Base-by-base conservation (phyloP, 306 rosid species). In the Dalbergia cochinchinensis region DNA sequence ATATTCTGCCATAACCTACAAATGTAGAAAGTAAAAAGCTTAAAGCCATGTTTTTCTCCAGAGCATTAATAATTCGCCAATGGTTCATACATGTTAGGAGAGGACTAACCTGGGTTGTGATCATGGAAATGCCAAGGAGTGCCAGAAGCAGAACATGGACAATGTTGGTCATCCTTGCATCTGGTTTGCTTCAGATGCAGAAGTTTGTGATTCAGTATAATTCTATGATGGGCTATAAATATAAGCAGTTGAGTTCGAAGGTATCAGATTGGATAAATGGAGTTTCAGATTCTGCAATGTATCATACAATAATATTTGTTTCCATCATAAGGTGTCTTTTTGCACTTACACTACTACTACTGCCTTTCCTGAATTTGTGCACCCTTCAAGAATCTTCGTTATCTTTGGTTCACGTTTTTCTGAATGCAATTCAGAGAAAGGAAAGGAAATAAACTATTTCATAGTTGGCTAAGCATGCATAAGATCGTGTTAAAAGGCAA, bases 121-220 rank as follows among this genome's bases (percentile, higher is more conserved):
- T 75, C 85, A 86, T 41, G 79, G 92, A 85, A 85, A 88, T 78
- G 81, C 73, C 83, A 39, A 88, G 74, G 77, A 88, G 84, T 50
- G 89, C 78, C 1, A 90, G 79, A 83, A 90, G 74, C 33, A 90
- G 71, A 78, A 83, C 26, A 71, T 74, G 80, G 42, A 72, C 33
- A 88, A 88, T 72, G 84, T 84, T 88, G 69, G 83, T 53, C 85
- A 85, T 78, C 63, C 65, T 59, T 69, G 34, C 2, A 55, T 71
- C 50, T 58, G 85, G 85, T 73, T 76, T 86, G 86, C 15, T 77
- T 67, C 58, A 68, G 31, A 70, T 14, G 83, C 7, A 13, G 63
- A 35, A 57, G 57, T 7, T 73, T 62, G 83, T 53, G 3, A 26
- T 26, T 26, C 31, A 26, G 31, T 26, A 26, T 26, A 26, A 26